Base-by-base conservation (phyloP, 768 basidiomycete species). In the Auriscalpium orientale region DNA sequence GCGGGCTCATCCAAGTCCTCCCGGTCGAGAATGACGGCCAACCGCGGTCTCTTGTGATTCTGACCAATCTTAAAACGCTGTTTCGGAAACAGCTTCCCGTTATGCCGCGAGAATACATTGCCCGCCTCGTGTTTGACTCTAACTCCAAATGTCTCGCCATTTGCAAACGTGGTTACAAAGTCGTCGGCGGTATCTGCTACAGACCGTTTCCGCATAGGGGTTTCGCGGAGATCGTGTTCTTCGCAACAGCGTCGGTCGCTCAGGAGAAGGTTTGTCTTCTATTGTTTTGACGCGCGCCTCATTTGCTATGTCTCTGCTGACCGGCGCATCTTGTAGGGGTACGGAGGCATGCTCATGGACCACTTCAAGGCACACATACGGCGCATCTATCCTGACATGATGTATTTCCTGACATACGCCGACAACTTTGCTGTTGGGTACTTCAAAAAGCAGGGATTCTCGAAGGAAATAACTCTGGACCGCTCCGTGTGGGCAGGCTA, bases 341-440 rank as follows among this genome's bases (percentile, higher is more conserved):
- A 99, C 64, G 97, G 97, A 47, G 91, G 90, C 35, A 92, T 98
- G 80, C 78, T 99, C 43, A 99, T 99, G 95, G 95, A 98, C 68
- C 87, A 97, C 69, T 92, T 93, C 78, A 98, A 98, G 72, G 86
- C 88, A 46, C 90, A 98, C 70, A 87, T 98, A 61, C 84, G 85
- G 58, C 76, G 79, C 57, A 81, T 85, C 10, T 91, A 93, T 66
- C 89, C 92, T 0, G 80, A 80, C 44, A 91, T 98, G 83, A 84
- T 87, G 80, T 84, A 97, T 70, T 98, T 98, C 72, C 77, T 99
- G 36, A 98, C 97, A 4, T 99, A 98, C 66, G 97, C 97, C 48
- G 97, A 99, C 72, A 98, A 98, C 70, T 99, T 92, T 67, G 97
- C 97, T 16, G 94, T 98, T 40, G 95, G 97, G 3, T 99, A 98